Evolutionary conservation across 345 rosid species (phyloP).

Genomic region (Cardamine occulta): DNA sequence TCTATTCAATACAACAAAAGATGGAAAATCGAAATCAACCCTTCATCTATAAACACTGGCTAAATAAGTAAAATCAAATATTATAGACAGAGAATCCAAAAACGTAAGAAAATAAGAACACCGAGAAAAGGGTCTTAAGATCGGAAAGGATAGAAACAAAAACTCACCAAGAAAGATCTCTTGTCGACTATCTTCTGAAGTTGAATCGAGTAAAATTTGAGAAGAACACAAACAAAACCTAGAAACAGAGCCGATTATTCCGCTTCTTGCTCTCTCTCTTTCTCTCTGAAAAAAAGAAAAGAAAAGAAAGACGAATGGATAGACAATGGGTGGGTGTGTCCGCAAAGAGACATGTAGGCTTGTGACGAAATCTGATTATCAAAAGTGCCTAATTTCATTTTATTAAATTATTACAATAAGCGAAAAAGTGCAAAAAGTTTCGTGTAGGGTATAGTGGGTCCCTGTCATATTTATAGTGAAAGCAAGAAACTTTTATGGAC

Average conservation of each 20-base stretch:
- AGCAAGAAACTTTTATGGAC: constrained; percentile 39
- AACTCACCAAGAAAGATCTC: constrained; percentile 49
- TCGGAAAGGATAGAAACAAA: constrained; percentile 1
- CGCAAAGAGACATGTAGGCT: constrained; percentile 42
- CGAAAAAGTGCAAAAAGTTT: constrained; percentile 32
- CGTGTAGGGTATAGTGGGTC: constrained; percentile 55
- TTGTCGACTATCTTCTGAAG: constrained; percentile 4
- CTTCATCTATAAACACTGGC: constrained; percentile 1
- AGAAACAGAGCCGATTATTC: constrained; percentile 22
- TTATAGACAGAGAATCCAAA: neutral
- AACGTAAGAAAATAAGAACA: neutral
- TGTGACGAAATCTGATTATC: constrained; percentile 56
- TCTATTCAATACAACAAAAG: constrained; percentile 21
- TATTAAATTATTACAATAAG: neutral
- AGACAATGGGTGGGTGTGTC: constrained; percentile 60
- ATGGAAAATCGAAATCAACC: neutral
- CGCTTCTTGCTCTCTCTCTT: constrained; percentile 10
- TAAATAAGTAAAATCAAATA: neutral
- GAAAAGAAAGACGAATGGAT: constrained; percentile 44
- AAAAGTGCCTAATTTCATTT: constrained; percentile 49
- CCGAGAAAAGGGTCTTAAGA: neutral
- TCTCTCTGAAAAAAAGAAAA: neutral
- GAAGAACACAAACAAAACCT: constrained; percentile 36
- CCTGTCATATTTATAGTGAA: constrained; percentile 52
- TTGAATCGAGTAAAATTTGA: neutral